Evolutionary conservation across 1,284 basidiomycete genomes (phyloP), one percentile per base, ranked within the genome.

Genomic region (Puccinia triticina): DNA sequence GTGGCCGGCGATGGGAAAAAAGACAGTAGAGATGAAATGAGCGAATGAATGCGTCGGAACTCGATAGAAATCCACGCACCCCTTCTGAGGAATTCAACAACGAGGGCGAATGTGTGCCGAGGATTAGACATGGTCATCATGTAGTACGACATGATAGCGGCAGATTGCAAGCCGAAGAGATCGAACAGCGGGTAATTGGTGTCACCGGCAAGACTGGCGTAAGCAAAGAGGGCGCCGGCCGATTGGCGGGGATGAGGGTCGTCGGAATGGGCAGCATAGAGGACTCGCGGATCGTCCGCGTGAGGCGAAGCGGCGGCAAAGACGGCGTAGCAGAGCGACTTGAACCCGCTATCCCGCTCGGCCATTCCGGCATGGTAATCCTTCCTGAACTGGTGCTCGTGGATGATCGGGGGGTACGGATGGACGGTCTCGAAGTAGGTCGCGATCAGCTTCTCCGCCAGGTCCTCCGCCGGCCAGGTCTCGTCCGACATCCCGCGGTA

Each of bases 231-330:
- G 23, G 79, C 79, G 21, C 79, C 79, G n/a, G 72, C 79, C 11
- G 79, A 43, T 75, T 82, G 79, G 48, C 57, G 79, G 57, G 34
- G 59, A 37, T 46, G 43, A 21, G 23, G 34, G 34, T 18, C 40
- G 40, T 82, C 59, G 29, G 43, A 43, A 12, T 67, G 48, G n/a
- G 50, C 11, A 29, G 37, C 18, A 40, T 55, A 75, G 26, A 82
- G 72, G 8, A 82, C 79, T 29, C 79, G 57, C 29, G 69, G 55
- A 37, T 82, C 79, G 26, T 32, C 50, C 23, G 43, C 53, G 57
- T 64, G 57, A n/a, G 43, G 71, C 26, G 79, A 74, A 40, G 71
- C 79, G 26, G 57, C 72, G 11, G 79, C 79, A 40, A 82, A 82
- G 34, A 82, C 67, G 4, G 72, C 71, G 55, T 64, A 82, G 32